Conservation (phyloP, 225 moss, liverwort and hornwort species). For the Polytrichum commune region DNA sequence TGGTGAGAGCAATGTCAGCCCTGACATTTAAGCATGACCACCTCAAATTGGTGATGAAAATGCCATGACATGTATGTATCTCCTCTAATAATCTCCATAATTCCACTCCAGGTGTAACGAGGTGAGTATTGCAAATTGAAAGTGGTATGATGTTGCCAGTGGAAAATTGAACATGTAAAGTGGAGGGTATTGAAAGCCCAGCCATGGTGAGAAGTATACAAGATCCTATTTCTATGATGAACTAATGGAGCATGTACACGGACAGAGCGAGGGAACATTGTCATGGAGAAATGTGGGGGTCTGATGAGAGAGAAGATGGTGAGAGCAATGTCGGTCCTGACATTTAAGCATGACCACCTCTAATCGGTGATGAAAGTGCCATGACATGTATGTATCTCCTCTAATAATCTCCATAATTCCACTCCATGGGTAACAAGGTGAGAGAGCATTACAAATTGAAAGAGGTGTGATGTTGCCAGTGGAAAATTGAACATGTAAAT, state of each 20-base stretch:
- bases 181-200: too few species aligned
- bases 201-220: too few species aligned
- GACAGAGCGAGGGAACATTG: not conserved
- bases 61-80: not conserved
- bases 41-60: not conserved
- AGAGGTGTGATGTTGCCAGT: too few species aligned
- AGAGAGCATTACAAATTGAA: too few species aligned
- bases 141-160: too few species aligned
- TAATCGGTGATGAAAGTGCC: not conserved
- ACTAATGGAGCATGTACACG: too few species aligned
- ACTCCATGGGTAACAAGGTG: too few species aligned
- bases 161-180: too few species aligned
- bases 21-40: constrained; percentile 7
- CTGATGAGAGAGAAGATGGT: not conserved
- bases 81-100: not conserved
- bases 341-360: constrained; percentile 9
- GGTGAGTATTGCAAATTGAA: too few species aligned
- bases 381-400: not conserved
- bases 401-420: too few species aligned
- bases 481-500: too few species aligned
- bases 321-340: not conserved
- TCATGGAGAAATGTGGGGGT: constrained; percentile 5
- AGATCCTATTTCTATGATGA: not conserved
- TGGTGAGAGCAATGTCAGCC: not conserved
- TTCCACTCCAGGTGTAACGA: too few species aligned